These are phyloP conservation scores for Ogataea haglerorum DNA, from an alignment of 805 yeast species.

Conservation along the genomic window DNA sequence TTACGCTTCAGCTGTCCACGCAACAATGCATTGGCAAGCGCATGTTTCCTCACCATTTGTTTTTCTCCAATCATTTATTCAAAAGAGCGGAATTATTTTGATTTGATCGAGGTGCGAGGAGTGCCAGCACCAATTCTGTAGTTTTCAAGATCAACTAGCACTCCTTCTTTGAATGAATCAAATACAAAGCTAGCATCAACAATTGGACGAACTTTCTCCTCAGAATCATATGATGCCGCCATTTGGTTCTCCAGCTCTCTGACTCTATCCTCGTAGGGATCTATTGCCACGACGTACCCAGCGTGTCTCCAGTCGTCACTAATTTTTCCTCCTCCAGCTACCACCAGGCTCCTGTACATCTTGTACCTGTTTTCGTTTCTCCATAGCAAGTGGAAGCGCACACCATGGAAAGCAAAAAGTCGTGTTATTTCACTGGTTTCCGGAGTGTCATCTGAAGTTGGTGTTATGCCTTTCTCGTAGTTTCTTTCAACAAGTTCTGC, in stretches of 20 bases:
- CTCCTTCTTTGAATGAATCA: conserved; percentile 27
- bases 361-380: conserved; percentile 11
- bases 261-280: conserved; percentile 2
- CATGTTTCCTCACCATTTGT: conserved; percentile 4
- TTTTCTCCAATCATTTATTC: conserved; percentile 5
- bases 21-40: background rate
- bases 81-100: background rate
- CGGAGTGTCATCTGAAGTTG: background rate
- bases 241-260: background rate
- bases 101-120: conserved; percentile 5
- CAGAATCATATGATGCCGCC: conserved; percentile 5
- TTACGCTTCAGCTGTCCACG: conserved; percentile 2
- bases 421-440: background rate
- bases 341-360: conserved; percentile 22
- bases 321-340: conserved; percentile 44
- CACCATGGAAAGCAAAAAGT: conserved; percentile 31
- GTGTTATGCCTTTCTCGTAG: background rate
- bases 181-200: conserved; percentile 35
- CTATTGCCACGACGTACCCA: conserved; percentile 38
- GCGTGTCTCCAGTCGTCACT: conserved; percentile 29
- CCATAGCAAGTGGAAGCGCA: conserved; percentile 34
- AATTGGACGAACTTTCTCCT: conserved; percentile 33
- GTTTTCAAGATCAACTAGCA: conserved; percentile 15
- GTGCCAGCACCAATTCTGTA: conserved; percentile 4
- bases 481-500: conserved; percentile 13